Conservation (phyloP, 2,329 filamentous ascomycete species). For the Aschersonia sp. region DNA sequence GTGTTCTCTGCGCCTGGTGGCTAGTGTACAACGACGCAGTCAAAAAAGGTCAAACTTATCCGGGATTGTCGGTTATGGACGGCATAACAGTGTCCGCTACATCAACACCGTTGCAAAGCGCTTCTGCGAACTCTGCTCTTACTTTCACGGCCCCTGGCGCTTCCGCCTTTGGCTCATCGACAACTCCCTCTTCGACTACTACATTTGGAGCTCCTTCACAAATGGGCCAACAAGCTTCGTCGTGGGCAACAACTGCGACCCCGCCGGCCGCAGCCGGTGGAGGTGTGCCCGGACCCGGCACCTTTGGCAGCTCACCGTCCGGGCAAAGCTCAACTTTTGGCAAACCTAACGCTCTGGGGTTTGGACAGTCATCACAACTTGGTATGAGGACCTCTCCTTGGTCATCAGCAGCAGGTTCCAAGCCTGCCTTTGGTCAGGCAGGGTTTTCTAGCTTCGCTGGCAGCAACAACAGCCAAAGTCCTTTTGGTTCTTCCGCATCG, state of each 20-base stretch:
- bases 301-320: constrained; percentile 25
- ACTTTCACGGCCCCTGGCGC: constrained; percentile 14
- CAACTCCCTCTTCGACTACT: constrained; percentile 17
- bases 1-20: constrained; percentile 79
- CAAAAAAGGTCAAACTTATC: constrained; percentile 56
- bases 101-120: constrained; percentile 14
- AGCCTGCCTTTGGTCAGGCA: constrained; percentile 40
- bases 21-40: constrained; percentile 82
- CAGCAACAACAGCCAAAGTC: constrained; percentile 16
- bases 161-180: constrained; percentile 27
- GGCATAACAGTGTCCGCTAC: constrained; percentile 14
- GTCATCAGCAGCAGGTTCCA: constrained; percentile 19
- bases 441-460: constrained; percentile 29
- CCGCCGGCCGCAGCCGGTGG: constrained; percentile 17
- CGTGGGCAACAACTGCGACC: constrained; percentile 28
- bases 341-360: constrained; percentile 30
- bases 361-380: constrained; percentile 36
- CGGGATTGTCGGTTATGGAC: constrained; percentile 45
- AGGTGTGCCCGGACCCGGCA: constrained; percentile 27
- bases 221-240: constrained; percentile 35
- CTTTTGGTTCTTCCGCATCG: constrained; percentile 21
- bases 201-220: constrained; percentile 33
- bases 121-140: constrained; percentile 16
- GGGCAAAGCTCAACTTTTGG: constrained; percentile 32
- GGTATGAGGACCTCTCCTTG: constrained; percentile 39